Evolutionary conservation across 2,329 filamentous ascomycete genomes (phyloP).

Genomic region (Acephala macrosclerotiorum): DNA sequence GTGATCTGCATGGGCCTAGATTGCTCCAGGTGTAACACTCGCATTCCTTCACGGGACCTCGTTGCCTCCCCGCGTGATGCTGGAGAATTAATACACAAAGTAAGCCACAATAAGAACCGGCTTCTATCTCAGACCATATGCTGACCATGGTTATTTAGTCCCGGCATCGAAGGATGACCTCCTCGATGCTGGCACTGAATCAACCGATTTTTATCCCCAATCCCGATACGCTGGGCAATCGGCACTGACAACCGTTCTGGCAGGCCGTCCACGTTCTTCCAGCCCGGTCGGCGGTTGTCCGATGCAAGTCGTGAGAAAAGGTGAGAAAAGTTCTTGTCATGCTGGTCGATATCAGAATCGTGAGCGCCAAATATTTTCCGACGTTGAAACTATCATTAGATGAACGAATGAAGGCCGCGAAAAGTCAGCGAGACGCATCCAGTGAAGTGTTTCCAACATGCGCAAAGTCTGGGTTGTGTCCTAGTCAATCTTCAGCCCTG

Average conservation of each 20-base stretch:
- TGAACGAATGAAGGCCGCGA: background rate
- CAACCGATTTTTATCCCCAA: constrained; percentile 23
- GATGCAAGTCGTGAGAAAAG: background rate
- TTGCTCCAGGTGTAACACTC: constrained; percentile 1
- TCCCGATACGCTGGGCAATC: constrained; percentile 21
- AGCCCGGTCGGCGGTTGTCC: no score
- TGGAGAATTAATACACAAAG: constrained; percentile 8
- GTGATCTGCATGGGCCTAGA: constrained; percentile 13
- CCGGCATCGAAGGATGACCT: constrained; percentile 8
- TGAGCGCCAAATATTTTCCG: background rate
- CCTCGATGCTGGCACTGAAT: background rate
- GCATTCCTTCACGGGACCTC: constrained; percentile 2
- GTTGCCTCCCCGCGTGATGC: constrained; percentile 19
- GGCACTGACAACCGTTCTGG: constrained; percentile 9
- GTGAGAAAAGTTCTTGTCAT: background rate
- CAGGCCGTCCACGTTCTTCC: constrained; percentile 18
- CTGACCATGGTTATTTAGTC: constrained; percentile 4
- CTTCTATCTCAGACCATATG: constrained; percentile 17
- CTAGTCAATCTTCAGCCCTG: constrained; percentile 5
- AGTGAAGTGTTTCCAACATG: background rate
- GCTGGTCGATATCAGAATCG: background rate
- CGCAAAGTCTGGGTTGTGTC: background rate
- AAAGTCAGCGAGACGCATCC: background rate
- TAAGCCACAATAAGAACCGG: constrained; percentile 6
- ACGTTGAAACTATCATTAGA: background rate